A percentile compares a stretch with the other conserved stretches of the same genome.
phyloP scores from a whole-genome alignment of 148 eudicot genomes.

The Rhododendron williamsianum region DNA sequence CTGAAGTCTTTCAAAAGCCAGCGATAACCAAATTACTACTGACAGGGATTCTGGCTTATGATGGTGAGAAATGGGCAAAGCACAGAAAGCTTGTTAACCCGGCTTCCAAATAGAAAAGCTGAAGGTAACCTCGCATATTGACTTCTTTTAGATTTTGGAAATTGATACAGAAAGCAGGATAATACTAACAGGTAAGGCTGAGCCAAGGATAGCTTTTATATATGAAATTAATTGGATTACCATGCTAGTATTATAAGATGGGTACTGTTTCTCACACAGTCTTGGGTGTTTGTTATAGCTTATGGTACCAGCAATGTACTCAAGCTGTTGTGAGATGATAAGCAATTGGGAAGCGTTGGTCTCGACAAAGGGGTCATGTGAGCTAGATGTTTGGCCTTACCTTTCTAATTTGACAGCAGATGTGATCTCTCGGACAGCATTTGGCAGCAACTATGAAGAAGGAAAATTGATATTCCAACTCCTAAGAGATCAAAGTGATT shows the following conservation, averaged over 20 bases:
- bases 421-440: slow-evolving; percentile 25
- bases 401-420: slow-evolving; percentile 18
- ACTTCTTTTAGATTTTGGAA: too few species aligned
- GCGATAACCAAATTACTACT: too few species aligned
- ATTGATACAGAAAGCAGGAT: not conserved
- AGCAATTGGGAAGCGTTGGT: slow-evolving; percentile 25
- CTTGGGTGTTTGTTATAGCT: slow-evolving; percentile 9
- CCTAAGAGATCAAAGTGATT: slow-evolving; percentile 20
- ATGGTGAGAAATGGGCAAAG: too few species aligned
- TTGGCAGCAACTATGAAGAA: slow-evolving; percentile 21
- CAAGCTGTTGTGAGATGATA: slow-evolving; percentile 29
- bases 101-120: too few species aligned
- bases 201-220: too few species aligned
- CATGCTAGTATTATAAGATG: too few species aligned
- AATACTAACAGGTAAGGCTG: too few species aligned
- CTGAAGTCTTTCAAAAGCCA: too few species aligned
- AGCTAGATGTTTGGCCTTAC: slow-evolving; percentile 29
- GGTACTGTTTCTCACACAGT: not conserved
- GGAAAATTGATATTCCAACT: slow-evolving; percentile 27
- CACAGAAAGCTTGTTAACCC: too few species aligned
- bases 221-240: too few species aligned
- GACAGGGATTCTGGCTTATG: too few species aligned
- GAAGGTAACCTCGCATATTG: too few species aligned
- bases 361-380: slow-evolving; percentile 10
- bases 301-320: slow-evolving; percentile 32